Evolutionary conservation across 179 eudicot genomes (phyloP).

Genomic region (Nepenthes alata): DNA sequence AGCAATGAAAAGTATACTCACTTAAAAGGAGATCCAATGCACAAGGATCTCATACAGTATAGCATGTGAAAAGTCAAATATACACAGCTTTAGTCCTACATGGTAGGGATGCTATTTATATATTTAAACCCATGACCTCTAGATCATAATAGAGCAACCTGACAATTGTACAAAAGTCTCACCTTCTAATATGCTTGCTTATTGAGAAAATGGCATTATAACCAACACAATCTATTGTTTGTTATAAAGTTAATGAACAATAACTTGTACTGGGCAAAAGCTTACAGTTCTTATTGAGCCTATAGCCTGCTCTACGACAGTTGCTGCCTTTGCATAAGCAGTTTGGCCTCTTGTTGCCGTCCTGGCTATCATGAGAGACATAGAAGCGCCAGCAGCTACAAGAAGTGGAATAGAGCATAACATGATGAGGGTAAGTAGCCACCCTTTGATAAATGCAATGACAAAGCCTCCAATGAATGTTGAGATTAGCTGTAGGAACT

Average conservation of each 20-base stretch:
- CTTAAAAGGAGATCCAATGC: too few relatives aligned
- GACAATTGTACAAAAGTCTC: too few relatives aligned
- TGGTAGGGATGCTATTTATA: too few relatives aligned
- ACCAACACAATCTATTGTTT: too few relatives aligned
- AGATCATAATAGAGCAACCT: too few relatives aligned
- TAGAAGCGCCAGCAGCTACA: slow-evolving; percentile 26
- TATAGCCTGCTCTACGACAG: slow-evolving; percentile 54
- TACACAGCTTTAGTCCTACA: too few relatives aligned
- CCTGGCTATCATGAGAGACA: slow-evolving; percentile 30
- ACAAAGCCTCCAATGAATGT: slow-evolving; percentile 57
- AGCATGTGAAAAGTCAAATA: too few relatives aligned
- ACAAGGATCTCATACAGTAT: too few relatives aligned
- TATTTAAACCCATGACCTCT: too few relatives aligned
- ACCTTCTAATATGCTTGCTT: too few relatives aligned
- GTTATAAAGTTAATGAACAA: not conserved
- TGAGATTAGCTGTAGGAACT: slow-evolving; percentile 39
- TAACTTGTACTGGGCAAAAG: not conserved
- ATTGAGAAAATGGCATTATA: too few relatives aligned
- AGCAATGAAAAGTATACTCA: too few relatives aligned
- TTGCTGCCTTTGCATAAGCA: slow-evolving; percentile 47
- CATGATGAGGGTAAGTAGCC: slow-evolving; percentile 70
- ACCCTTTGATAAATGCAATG: slow-evolving; percentile 50
- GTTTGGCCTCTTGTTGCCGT: slow-evolving; percentile 34
- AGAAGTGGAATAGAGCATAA: slow-evolving; percentile 42
- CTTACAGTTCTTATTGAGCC: slow-evolving; percentile 65